Conservation (phyloP, 331 rosid genomes). For the Acacia pycnantha region DNA sequence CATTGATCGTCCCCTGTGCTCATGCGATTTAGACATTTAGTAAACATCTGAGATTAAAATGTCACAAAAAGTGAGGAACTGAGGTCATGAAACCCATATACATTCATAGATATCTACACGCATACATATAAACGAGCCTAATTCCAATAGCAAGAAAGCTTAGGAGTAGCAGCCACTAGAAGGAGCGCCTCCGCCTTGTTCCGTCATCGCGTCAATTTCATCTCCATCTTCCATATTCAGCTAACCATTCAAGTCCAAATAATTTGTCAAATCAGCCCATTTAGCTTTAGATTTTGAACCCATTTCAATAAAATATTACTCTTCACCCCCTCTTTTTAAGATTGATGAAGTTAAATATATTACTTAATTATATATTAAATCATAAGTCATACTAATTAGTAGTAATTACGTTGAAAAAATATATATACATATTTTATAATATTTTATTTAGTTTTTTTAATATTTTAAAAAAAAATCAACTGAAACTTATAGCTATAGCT, state of each 20-base stretch:
- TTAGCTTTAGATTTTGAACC: not conserved
- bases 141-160: not conserved
- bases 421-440: too few species aligned
- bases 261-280: not conserved
- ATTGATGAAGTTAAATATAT: not conserved
- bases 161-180: not conserved
- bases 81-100: not conserved
- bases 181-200: conserved; percentile 14
- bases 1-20: not conserved
- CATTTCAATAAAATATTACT: not conserved
- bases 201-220: conserved; percentile 1
- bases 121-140: not conserved
- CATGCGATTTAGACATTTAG: not conserved
- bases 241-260: not conserved
- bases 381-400: too few species aligned
- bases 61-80: not conserved
- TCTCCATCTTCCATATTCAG: not conserved
- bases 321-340: accelerated
- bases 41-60: not conserved
- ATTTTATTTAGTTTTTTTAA: too few species aligned
- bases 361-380: too few species aligned
- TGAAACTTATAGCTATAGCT: too few species aligned
- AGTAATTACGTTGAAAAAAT: too few species aligned
- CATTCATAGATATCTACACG: too few species aligned
- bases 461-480: too few species aligned